Conservation (phyloP, 352 stramenopile species). For the Nannochloropsis limnetica region DNA sequence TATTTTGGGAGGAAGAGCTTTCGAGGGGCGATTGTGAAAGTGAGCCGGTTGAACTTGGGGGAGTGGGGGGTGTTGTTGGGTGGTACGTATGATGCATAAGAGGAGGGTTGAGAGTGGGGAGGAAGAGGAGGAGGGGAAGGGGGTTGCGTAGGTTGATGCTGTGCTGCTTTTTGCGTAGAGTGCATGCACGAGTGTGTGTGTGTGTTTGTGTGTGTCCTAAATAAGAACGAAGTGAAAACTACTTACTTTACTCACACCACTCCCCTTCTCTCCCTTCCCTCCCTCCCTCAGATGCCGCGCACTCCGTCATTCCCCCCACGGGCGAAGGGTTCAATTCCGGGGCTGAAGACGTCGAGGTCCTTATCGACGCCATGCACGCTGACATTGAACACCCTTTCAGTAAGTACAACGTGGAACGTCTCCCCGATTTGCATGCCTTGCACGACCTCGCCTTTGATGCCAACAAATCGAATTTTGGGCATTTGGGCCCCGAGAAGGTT, state of each 20-base stretch:
- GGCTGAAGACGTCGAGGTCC: neutral
- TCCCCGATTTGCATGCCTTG: slow-evolving; percentile 16
- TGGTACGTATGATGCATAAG: no score
- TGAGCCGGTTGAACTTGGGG: neutral
- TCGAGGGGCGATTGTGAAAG: neutral
- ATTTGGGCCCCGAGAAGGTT: slow-evolving; percentile 5
- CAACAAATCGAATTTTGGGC: slow-evolving; percentile 24
- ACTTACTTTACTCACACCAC: neutral
- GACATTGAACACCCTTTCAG: neutral
- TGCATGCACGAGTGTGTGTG: neutral
- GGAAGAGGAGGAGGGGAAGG: neutral
- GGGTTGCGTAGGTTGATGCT: neutral
- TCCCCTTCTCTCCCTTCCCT: neutral
- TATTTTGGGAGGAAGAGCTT: slow-evolving; percentile 33
- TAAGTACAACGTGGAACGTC: neutral
- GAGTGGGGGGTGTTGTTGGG: slow-evolving; percentile 14
- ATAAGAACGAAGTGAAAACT: neutral
- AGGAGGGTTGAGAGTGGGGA: neutral
- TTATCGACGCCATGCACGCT: neutral
- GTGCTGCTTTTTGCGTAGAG: neutral
- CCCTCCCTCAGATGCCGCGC: neutral
- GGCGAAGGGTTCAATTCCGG: slow-evolving; percentile 23
- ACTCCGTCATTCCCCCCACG: neutral
- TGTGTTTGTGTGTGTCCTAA: neutral
- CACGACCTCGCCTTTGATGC: neutral